A percentile compares a stretch with the other conserved stretches of the same genome.
These are phyloP conservation scores for Chloris gayana DNA, from an alignment of 176 grass and related monocot genomes.

Conservation along the genomic window DNA sequence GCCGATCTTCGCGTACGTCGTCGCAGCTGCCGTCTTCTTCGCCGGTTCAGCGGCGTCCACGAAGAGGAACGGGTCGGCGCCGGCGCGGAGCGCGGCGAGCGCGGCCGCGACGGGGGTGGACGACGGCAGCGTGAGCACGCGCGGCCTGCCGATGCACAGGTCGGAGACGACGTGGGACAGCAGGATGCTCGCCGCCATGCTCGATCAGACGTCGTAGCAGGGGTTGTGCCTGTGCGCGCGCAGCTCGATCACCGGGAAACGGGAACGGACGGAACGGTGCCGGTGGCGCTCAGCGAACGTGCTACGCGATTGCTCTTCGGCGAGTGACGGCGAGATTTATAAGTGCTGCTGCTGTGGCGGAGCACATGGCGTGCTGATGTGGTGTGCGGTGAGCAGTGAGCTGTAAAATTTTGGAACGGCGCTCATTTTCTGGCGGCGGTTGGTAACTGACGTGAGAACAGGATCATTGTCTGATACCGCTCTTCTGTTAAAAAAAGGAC, in stretches of 20 bases:
- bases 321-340: slow-evolving; percentile 10
- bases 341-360: neutral
- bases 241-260: neutral
- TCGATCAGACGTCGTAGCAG: slow-evolving; percentile 30
- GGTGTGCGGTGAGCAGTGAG: slow-evolving; percentile 5
- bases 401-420: slow-evolving; percentile 5
- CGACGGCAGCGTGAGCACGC: slow-evolving; percentile 56
- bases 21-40: slow-evolving; percentile 12
- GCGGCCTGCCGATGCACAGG: slow-evolving; percentile 92
- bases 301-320: neutral
- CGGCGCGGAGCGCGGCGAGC: slow-evolving; percentile 46
- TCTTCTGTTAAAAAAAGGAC: neutral
- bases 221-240: slow-evolving; percentile 12
- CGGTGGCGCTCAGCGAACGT: neutral
- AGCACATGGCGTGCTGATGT: neutral
- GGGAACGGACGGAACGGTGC: neutral
- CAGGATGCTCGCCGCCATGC: slow-evolving; percentile 70
- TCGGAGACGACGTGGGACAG: slow-evolving; percentile 74
- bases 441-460: neutral
- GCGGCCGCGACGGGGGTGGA: slow-evolving; percentile 54
- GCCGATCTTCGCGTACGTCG: slow-evolving; percentile 44
- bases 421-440: neutral
- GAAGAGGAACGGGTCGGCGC: slow-evolving; percentile 52
- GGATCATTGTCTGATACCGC: neutral
- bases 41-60: neutral